Percentiles rank a stretch among this genome's conserved stretches.
phyloP scores from a whole-genome alignment of 75 land plant species.

The Ceratopteris richardii region DNA sequence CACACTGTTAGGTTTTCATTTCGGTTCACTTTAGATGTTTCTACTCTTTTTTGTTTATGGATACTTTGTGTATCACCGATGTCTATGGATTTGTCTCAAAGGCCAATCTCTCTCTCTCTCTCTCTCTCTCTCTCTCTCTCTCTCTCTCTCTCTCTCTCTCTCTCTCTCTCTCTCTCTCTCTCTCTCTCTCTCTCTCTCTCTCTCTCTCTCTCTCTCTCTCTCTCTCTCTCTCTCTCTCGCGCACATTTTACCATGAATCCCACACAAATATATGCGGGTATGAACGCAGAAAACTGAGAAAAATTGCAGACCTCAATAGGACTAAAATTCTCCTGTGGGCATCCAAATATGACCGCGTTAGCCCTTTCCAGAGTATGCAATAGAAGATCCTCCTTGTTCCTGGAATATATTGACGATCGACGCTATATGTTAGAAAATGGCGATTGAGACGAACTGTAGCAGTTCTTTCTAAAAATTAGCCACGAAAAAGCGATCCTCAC shows the following conservation, averaged over 20 bases:
- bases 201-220: not conserved
- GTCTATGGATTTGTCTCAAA: too few species aligned
- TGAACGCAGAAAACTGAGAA: too few species aligned
- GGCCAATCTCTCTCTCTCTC: too few species aligned
- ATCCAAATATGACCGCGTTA: conserved; percentile 20
- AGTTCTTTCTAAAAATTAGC: not conserved
- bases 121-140: not conserved
- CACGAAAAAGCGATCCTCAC: not conserved
- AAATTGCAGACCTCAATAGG: conserved; percentile 9
- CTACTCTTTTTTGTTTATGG: too few species aligned
- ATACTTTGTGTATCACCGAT: too few species aligned
- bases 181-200: not conserved
- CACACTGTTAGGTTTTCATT: too few species aligned
- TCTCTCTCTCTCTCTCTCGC: not conserved
- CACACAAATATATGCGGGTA: not conserved
- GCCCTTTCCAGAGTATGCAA: conserved; percentile 11
- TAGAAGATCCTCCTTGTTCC: conserved; percentile 24
- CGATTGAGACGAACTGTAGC: not conserved
- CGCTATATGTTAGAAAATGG: not conserved
- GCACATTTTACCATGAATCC: not conserved
- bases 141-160: not conserved
- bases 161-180: not conserved
- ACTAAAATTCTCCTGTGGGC: conserved; percentile 26
- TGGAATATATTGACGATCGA: not conserved
- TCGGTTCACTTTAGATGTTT: too few species aligned